Conservation (phyloP, 2,329 filamentous ascomycete species). For the Apiospora arundinis region DNA sequence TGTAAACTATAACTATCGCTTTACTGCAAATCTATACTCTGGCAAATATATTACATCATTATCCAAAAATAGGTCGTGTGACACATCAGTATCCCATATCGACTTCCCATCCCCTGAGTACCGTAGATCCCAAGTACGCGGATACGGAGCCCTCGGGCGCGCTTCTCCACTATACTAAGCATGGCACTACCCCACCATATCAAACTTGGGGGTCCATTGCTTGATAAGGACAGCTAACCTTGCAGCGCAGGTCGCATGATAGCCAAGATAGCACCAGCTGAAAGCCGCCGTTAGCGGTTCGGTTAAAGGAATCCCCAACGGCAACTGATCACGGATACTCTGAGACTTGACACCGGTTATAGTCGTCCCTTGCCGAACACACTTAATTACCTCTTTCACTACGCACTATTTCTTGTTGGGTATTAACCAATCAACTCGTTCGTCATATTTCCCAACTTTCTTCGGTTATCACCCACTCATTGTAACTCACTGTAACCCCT, state of each 20-base stretch:
- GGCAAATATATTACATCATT: background rate
- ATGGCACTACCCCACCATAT: background rate
- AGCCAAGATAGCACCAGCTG: background rate
- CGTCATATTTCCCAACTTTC: too few species aligned
- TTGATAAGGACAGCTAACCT: slow-evolving; percentile 3
- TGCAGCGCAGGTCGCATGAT: background rate
- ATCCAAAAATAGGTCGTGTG: background rate
- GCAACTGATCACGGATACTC: background rate
- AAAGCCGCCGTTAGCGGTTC: background rate
- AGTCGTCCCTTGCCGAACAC: background rate
- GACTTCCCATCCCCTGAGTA: background rate
- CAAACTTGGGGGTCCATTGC: too few species aligned
- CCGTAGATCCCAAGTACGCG: too few species aligned
- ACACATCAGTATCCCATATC: background rate
- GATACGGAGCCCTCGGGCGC: too few species aligned
- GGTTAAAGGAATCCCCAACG: background rate
- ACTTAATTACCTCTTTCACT: background rate
- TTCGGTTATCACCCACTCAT: background rate
- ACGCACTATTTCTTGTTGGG: too few species aligned
- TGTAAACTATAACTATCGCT: too few species aligned
- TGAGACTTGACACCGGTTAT: background rate
- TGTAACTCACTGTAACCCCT: too few species aligned
- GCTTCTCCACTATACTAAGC: background rate
- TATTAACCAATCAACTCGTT: background rate
- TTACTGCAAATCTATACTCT: too few species aligned